Base-by-base conservation (phyloP, 106 monocot genomes). In the Dioscorea zingiberensis region DNA sequence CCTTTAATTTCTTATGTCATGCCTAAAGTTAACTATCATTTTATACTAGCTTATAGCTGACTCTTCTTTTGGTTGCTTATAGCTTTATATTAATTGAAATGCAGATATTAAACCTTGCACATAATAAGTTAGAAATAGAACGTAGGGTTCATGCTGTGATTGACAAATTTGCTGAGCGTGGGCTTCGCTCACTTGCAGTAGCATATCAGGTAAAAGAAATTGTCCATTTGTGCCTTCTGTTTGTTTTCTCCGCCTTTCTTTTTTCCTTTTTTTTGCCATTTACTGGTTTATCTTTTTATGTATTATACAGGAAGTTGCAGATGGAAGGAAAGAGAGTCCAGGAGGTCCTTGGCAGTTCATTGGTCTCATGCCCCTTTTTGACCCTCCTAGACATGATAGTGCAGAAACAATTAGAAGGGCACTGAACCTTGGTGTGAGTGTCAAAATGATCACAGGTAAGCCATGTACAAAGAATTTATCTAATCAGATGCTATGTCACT, bases 151-250 rank as follows among this genome's bases (percentile, higher is more conserved):
- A 93, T 89, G 69, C 84, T 55, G 80, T 98, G 32, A 98, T 98
- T 64, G 97, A 98, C 72, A 98, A 98, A 69, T 93, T 93, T 78
- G 92, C 97, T 17, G 97, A 98, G 62, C 85, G 92, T 62, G 97
- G 97, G 8, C 86, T 98, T 65, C 80, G 97, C 32, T 92, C 92
- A 18, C 92, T 98, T 67, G 97, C 88, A 23, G 92, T 98, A 21
- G 92, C 92, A 54, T 86, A 84, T 62, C 97, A 98, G 82, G 97
- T 98, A 59, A 16, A 59, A 56, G 48, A 25, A 21, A 24, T 55
- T 0, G 46, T 55, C 25, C 19, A 3, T 13, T 55, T 2, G 17
- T 11, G 6, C n/a, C 13, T 32, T 30, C 48, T 48, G 8, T 10
- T 6, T 38, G 38, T 6, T 6, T 45, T 47, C 4, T 8, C 1